Evolutionary conservation across 495 filamentous ascomycete species (phyloP).

Genomic region (Tuber melanosporum): DNA sequence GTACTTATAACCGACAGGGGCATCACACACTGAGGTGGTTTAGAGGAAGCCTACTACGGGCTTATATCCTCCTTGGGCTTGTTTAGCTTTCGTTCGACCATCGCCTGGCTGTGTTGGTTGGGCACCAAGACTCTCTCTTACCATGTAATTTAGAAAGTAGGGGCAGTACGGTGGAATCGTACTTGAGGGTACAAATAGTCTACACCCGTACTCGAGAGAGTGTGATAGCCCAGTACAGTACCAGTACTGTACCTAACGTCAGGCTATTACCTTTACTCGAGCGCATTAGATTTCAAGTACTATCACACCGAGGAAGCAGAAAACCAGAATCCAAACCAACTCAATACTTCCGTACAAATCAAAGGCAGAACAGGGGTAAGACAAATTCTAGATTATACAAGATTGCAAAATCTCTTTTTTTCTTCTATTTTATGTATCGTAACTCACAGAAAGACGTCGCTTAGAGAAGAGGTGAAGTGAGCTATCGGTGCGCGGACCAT

Average conservation of each 20-base stretch:
- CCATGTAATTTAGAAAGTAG: not conserved
- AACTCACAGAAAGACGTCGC: not conserved
- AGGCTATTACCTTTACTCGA: not conserved
- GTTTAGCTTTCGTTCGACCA: not conserved
- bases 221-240: not conserved
- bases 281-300: not conserved
- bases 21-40: not conserved
- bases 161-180: not conserved
- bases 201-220: not conserved
- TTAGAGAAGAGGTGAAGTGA: not conserved
- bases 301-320: not conserved
- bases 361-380: not conserved
- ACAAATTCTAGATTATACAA: not conserved
- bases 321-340: not conserved
- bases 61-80: not conserved
- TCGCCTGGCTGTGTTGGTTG: not conserved
- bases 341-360: not conserved
- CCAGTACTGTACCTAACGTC: not conserved
- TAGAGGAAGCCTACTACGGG: not conserved
- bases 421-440: not conserved
- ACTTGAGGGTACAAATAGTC: not conserved
- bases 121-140: not conserved
- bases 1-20: not conserved
- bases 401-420: not conserved
- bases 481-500: not conserved